Base-by-base conservation (phyloP, 1,284 basidiomycete species). In the Heterobasidion irregulare region DNA sequence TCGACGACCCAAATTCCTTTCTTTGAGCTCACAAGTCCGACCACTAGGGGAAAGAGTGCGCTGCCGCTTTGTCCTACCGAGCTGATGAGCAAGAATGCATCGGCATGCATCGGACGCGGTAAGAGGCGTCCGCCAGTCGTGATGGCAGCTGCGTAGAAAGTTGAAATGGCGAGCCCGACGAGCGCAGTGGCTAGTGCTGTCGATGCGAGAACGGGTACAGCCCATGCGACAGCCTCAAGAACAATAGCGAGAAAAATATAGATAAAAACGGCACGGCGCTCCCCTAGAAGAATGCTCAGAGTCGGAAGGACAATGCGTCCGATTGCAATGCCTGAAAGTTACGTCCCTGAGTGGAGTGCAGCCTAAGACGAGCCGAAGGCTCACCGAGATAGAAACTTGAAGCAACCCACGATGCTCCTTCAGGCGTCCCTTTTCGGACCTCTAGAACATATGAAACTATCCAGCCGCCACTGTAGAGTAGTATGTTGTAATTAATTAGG, bases 1-100 rank as follows among this genome's bases (percentile, higher is more conserved):
- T 66, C 65, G 12, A 69, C 66, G 19, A 68, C 64, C 67, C 67
- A 70, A 10, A 70, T 68, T 2, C 67, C 68, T 41, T 63, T 65
- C 57, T 65, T 67, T 46, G 66, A 68, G 56, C 67, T 69, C 58
- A 69, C 66, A n/a, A 69, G 47, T 44, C 67, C 68, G 46, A 67
- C 60, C n/a, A 70, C 57, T 50, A 70, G 61, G 46, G 68, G 67
- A 64, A 68, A 70, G 46, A 69, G 62, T 34, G 68, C 68, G 56
- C 68, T 69, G 7, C 68, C 68, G 58, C 65, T 68, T 58, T 70
- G 66, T 15, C 67, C 66, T 19, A 70, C 59, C 19, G 66, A 65
- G 53, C 65, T 66, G 53, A 70, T 69, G 53, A 68, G 56, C 44
- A 65, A 62, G 57, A 70, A 68, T 26, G 65, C 67, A 49, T 69